A percentile compares a stretch with the other conserved stretches of the same genome.
phyloP scores from a whole-genome alignment of 176 grass and related monocot genomes.

The Hsuehochloa calcarea region DNA sequence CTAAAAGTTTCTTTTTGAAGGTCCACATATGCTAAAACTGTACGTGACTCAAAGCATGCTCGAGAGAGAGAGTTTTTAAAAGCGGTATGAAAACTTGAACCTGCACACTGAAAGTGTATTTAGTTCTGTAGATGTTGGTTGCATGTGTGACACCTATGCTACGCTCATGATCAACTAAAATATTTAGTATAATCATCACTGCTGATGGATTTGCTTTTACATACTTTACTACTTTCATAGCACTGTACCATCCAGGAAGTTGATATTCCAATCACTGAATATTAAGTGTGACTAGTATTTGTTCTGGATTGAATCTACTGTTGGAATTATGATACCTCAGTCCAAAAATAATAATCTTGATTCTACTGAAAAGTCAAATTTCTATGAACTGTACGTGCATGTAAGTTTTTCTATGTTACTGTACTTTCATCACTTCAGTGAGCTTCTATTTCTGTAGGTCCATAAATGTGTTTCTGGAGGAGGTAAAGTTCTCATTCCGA shows the following conservation, averaged over 20 bases:
- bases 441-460: slow-evolving; percentile 49
- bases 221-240: slow-evolving; percentile 20
- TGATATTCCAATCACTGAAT: not conserved
- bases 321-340: not conserved
- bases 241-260: not conserved
- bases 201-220: not conserved
- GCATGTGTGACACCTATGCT: slow-evolving; percentile 13
- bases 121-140: not conserved
- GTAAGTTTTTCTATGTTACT: not conserved
- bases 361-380: slow-evolving; percentile 12
- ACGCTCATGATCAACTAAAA: not conserved
- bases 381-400: not conserved
- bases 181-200: slow-evolving; percentile 13
- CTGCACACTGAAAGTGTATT: not conserved
- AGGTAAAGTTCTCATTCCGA: slow-evolving; percentile 95
- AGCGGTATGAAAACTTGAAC: slow-evolving; percentile 54
- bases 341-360: not conserved
- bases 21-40: slow-evolving; percentile 95
- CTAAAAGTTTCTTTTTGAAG: slow-evolving; percentile 40
- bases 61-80: slow-evolving; percentile 90
- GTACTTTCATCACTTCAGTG: not conserved
- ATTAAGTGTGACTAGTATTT: not conserved
- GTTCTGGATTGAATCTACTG: not conserved
- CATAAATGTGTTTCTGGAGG: slow-evolving; percentile 89
- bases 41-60: slow-evolving; percentile 84